Evolutionary conservation across 2,329 filamentous ascomycete species (phyloP).

Genomic region (Volutella citrinella): DNA sequence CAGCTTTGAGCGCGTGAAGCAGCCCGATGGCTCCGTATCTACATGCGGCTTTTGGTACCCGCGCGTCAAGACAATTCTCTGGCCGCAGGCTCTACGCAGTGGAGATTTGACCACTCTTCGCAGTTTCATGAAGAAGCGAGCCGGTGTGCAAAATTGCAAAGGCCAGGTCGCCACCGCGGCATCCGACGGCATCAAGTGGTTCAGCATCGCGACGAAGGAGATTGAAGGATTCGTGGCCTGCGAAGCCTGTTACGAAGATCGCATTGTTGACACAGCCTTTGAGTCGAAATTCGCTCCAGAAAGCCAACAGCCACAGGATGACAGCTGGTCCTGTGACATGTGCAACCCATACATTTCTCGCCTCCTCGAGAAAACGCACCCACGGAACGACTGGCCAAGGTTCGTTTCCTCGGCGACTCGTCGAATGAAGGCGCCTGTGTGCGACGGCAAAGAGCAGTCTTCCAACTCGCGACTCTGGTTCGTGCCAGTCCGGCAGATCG

Average conservation of each 20-base stretch:
- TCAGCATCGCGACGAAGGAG: conserved; percentile 23
- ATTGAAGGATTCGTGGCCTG: conserved; percentile 34
- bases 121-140: conserved; percentile 26
- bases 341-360: conserved; percentile 23
- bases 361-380: conserved; percentile 14
- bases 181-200: conserved; percentile 31
- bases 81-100: conserved; percentile 27
- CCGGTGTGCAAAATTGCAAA: conserved; percentile 28
- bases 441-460: conserved; percentile 25
- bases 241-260: conserved; percentile 37
- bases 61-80: conserved; percentile 32
- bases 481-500: conserved; percentile 18
- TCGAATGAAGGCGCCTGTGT: conserved; percentile 23
- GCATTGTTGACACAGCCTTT: conserved; percentile 25
- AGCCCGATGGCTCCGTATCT: conserved; percentile 27
- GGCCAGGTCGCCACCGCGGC: conserved; percentile 17
- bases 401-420: conserved; percentile 22
- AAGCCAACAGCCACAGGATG: conserved; percentile 20
- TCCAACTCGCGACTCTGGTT: conserved; percentile 26
- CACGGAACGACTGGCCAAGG: conserved; percentile 26
- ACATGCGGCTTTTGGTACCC: conserved; percentile 28
- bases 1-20: conserved; percentile 27
- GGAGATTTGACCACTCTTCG: conserved; percentile 23
- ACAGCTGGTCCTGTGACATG: conserved; percentile 33
- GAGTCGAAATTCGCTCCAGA: conserved; percentile 27